Evolutionary conservation across 2,329 filamentous ascomycete genomes (phyloP).

Genomic region (Raffaelea arxii): DNA sequence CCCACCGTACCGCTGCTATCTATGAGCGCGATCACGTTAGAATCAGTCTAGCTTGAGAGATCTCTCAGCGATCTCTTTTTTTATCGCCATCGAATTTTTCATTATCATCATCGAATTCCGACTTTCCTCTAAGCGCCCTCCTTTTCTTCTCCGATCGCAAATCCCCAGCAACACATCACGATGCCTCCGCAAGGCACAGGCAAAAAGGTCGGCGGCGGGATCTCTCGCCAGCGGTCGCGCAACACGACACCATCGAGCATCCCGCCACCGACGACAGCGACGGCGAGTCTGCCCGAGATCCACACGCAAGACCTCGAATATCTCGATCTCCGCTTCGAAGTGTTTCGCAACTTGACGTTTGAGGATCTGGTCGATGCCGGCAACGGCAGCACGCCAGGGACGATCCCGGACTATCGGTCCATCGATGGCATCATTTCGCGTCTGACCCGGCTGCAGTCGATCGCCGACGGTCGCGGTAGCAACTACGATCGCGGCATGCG

Average conservation of each 20-base stretch:
- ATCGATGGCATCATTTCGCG: constrained; percentile 54
- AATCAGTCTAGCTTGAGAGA: no score
- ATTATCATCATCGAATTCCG: no score
- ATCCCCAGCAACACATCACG: no score
- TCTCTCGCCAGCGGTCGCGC: constrained; percentile 58
- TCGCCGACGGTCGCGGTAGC: constrained; percentile 56
- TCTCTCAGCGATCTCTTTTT: no score
- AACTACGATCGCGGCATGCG: constrained; percentile 67
- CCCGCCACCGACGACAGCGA: constrained; percentile 32
- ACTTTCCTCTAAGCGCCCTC: no score
- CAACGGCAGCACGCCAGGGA: constrained; percentile 30
- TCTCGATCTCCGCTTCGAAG: constrained; percentile 52
- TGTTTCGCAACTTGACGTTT: constrained; percentile 50
- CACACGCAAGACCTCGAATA: constrained; percentile 52
- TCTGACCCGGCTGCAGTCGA: constrained; percentile 54
- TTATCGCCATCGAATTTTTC: no score
- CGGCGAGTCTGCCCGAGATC: constrained; percentile 43
- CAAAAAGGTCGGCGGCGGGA: constrained; percentile 54
- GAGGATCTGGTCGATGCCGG: constrained; percentile 58
- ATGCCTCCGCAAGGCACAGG: constrained; percentile 53
- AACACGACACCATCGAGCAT: constrained; percentile 57
- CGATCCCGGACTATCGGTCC: constrained; percentile 53
- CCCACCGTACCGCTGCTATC: no score
- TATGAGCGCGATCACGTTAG: no score
- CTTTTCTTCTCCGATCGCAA: no score